A percentile compares a stretch with the other conserved stretches of the same genome.
Conservation (phyloP, 140 eudicot genomes). For the Senecio squalidus region DNA sequence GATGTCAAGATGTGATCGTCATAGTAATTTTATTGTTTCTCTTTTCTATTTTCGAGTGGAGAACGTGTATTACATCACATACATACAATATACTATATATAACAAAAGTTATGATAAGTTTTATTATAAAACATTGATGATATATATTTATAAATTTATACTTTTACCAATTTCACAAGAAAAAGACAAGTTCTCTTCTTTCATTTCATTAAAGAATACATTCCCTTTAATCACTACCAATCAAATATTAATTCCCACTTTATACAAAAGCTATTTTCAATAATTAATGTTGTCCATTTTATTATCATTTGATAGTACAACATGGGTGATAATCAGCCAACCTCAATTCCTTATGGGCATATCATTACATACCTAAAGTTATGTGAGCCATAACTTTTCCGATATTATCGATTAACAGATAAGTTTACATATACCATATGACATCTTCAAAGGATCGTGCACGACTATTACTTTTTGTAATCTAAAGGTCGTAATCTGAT, state of each 20-base stretch:
- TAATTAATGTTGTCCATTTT: background rate
- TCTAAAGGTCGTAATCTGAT: background rate
- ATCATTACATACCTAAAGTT: background rate
- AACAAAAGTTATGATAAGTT: background rate
- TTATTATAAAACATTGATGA: background rate
- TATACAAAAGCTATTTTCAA: background rate
- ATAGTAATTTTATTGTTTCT: no score
- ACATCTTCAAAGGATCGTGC: background rate
- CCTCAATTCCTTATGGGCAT: background rate
- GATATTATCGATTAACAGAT: background rate
- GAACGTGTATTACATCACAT: no score
- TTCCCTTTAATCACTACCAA: background rate
- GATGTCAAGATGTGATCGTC: no score
- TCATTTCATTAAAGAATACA: background rate
- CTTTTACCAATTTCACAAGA: background rate
- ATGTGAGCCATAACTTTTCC: background rate
- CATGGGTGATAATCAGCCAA: constrained; percentile 7
- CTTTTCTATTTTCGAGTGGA: no score
- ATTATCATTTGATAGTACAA: background rate
- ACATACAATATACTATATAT: background rate
- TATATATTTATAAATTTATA: background rate
- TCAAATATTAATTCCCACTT: constrained; percentile 9
- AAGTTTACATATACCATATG: background rate
- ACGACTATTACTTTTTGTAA: background rate
- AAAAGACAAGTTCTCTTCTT: background rate